Percentiles rank a stretch among this genome's conserved stretches.
phyloP scores from a whole-genome alignment of 169 alveolate genomes.

The Cryptosporidium parvum region DNA sequence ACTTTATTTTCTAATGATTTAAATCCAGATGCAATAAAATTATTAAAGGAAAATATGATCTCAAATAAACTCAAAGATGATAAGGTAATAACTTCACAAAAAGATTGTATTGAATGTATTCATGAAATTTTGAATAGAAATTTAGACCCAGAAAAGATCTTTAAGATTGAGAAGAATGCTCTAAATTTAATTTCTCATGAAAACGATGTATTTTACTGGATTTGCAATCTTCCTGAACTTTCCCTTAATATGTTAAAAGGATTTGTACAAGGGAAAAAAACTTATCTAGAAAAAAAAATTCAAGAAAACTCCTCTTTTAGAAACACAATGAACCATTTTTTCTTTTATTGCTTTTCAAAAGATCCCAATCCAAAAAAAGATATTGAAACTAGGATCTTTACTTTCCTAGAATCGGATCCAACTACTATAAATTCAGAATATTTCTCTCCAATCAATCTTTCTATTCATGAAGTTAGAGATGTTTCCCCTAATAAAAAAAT shows the following conservation, averaged over 20 bases:
- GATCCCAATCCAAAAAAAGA: conserved; percentile 78
- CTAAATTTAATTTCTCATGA: neutral
- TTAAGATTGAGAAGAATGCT: conserved; percentile 25
- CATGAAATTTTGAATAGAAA: conserved; percentile 37
- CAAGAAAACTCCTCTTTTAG: conserved; percentile 77
- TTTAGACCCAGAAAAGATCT: conserved; percentile 44
- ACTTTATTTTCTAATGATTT: conserved; percentile 86
- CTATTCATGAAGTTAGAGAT: conserved; percentile 83
- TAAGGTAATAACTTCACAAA: conserved; percentile 80
- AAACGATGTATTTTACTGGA: conserved; percentile 39
- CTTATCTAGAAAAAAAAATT: conserved; percentile 59
- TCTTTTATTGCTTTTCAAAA: conserved; percentile 86
- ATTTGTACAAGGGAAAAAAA: conserved; percentile 82
- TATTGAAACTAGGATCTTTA: conserved; percentile 81
- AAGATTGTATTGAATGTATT: conserved; percentile 85
- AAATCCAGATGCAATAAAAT: conserved; percentile 85
- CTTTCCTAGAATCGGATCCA: conserved; percentile 78
- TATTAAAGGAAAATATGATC: conserved; percentile 79
- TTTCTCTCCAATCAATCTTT: conserved; percentile 5
- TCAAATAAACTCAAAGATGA: conserved; percentile 81
- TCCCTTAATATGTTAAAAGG: conserved; percentile 82
- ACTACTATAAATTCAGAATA: conserved; percentile 44
- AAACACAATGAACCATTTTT: conserved; percentile 52
- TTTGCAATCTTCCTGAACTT: conserved; percentile 64
- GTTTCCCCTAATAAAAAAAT: conserved; percentile 83